Conservation (phyloP, 495 filamentous ascomycete genomes). For the Glutinoglossum americanum region DNA sequence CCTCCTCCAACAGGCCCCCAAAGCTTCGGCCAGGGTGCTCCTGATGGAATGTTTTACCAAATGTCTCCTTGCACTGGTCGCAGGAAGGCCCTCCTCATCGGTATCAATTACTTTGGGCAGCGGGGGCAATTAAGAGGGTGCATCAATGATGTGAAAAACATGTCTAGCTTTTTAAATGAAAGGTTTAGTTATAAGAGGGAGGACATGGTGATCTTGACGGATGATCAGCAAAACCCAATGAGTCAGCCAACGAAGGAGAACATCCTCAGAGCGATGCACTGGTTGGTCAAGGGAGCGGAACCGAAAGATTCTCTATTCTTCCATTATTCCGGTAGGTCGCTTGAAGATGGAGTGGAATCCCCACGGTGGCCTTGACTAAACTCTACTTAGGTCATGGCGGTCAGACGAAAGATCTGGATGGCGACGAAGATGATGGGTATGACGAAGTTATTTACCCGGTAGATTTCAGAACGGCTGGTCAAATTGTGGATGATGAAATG, state of each 20-base stretch:
- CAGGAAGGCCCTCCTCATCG: conserved; percentile 82
- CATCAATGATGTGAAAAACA: conserved; percentile 97
- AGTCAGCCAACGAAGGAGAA: conserved; percentile 93
- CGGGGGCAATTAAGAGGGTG: conserved; percentile 80
- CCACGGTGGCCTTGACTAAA: not conserved
- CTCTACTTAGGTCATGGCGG: conserved; percentile 53
- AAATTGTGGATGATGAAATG: conserved; percentile 98
- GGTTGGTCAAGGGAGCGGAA: conserved; percentile 85
- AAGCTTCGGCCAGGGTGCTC: conserved; percentile 59
- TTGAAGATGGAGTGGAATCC: not conserved
- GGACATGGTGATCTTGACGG: conserved; percentile 95
- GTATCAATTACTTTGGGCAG: conserved; percentile 95
- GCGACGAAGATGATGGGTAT: conserved; percentile 86
- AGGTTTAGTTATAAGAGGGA: conserved; percentile 86
- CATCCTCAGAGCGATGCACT: conserved; percentile 93
- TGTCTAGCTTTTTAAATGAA: conserved; percentile 79
- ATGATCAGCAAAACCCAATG: conserved; percentile 94
- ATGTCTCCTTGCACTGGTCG: conserved; percentile 85
- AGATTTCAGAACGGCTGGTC: conserved; percentile 72
- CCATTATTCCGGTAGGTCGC: conserved; percentile 80
- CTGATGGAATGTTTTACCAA: conserved; percentile 59
- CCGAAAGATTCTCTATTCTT: conserved; percentile 96
- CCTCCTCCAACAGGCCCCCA: conserved; percentile 37
- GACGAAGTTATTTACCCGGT: conserved; percentile 98
- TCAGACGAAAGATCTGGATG: conserved; percentile 88